Evolutionary conservation across 2,329 filamentous ascomycete genomes (phyloP), one percentile per base, ranked within the genome.

Genomic region (Penicillium polonicum): DNA sequence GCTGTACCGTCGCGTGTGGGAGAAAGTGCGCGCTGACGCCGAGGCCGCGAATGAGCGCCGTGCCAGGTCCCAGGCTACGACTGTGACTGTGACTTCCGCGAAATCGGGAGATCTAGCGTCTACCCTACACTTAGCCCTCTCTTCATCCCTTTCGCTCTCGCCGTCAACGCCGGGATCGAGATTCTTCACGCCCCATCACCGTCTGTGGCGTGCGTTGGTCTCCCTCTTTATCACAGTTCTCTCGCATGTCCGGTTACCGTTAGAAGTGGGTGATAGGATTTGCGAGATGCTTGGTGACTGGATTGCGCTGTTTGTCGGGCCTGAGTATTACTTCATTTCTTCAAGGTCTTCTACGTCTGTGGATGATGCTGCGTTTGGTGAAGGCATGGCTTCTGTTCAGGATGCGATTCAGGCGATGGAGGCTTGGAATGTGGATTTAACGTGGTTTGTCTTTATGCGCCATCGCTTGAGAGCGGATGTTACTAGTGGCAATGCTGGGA

Each of bases 231-330:
- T 76, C 13, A 73, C 72, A 0, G 66, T 79, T 5, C 68, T 79
- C 27, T 66, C 66, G 2, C 67, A 74, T 52, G 75, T 79, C 5
- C 72, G 72, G 9, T 65, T 79, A 0, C 72, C 77, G 0, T 57
- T 75, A 1, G 68, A 75, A n/a, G 63, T 72, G 5, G 74, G 73
- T 0, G 77, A 79, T 59, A 71, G 70, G 35, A 74, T 79, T 19
- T 76, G 76, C 50, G 68, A 72, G 23, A 69, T 75, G 29, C 65
- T 79, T 2, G 72, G 65, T 7, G 62, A 59, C 4, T 76, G 75
- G 73, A 69, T 77, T 27, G 61, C 68, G 6, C 61, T 67, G 5
- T 76, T 72, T 56, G 71, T 71, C 23, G 73, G 73, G 1, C 57
- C 72, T 3, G 63, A 66, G 5, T 75, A 74, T 55, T 76, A 74